Conservation (phyloP, 2,329 filamentous ascomycete genomes). For the Exophiala lecanii-corni region DNA sequence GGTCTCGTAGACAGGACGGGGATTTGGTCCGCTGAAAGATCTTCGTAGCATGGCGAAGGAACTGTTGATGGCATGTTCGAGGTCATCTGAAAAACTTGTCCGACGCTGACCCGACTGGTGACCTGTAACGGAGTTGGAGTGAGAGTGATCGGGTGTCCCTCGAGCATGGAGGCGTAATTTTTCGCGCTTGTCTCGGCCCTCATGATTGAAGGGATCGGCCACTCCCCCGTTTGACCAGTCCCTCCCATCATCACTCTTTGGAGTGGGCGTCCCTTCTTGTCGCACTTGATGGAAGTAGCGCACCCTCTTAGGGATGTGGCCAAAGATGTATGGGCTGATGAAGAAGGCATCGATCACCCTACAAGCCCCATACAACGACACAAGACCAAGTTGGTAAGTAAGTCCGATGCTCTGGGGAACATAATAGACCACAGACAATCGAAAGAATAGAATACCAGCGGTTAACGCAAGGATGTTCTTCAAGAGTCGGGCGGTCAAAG, state of each 20-base stretch:
- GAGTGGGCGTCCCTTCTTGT: constrained; percentile 18
- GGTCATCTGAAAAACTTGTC: background rate
- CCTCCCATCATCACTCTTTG: constrained; percentile 12
- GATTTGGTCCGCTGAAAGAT: constrained; percentile 25
- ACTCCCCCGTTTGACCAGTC: constrained; percentile 21
- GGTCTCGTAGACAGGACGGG: constrained; percentile 34
- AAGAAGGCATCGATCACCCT: constrained; percentile 43
- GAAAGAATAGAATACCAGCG: constrained; percentile 39
- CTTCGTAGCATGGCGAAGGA: constrained; percentile 4
- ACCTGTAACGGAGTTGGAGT: background rate
- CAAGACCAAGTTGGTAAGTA: constrained; percentile 42
- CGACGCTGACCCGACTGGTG: background rate
- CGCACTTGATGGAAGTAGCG: constrained; percentile 36
- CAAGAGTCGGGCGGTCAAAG: constrained; percentile 29
- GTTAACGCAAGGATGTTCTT: constrained; percentile 36
- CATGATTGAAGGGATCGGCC: constrained; percentile 16
- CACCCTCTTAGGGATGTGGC: constrained; percentile 39
- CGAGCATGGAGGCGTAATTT: background rate
- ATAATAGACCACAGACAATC: constrained; percentile 40
- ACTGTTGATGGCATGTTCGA: background rate
- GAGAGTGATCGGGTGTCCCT: too few relatives aligned
- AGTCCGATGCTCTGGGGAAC: constrained; percentile 43
- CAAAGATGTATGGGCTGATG: constrained; percentile 38
- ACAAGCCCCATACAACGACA: constrained; percentile 40
- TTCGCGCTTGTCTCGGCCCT: background rate